Base-by-base conservation (phyloP, 768 basidiomycete genomes). In the Krasilnikovozyma curviuscula region DNA sequence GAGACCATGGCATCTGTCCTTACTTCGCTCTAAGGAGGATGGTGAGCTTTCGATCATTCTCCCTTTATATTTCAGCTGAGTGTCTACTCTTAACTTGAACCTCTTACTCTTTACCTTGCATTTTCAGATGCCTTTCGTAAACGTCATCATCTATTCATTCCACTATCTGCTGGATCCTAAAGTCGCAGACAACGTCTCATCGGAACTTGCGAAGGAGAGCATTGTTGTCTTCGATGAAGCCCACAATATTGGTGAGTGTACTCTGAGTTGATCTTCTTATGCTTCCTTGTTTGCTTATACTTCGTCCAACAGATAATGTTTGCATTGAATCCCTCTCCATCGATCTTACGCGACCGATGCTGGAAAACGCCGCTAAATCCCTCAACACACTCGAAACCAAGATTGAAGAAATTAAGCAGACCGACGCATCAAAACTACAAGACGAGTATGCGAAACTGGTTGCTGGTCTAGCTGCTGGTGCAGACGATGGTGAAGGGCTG, bases 201-300 rank as follows among this genome's bases (percentile, higher is more conserved):
- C 85, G 60, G 93, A 98, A 63, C 71, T 98, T 67, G 83, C 82
- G 7, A 97, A 95, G 59, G 93, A 98, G 62, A 81, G 86, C 27
- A 98, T 98, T 45, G 88, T 98, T 32, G 93, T 98, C 1, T 98
- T 98, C 59, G 93, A 98, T 59, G 93, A 98, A 62, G 93, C 93
- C 14, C 93, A 98, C 65, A 98, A 98, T 62, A 98, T 98, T 44
- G 89, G 89, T 88, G 56, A 48, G 71, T 55, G 24, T 18, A n/a
- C n/a, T 37, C 24, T 34, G 3, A 28, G 7, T 40, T 44, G 19
- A 30, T 21, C 35, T 21, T 18, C 32, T 43, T 29, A 19, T 24
- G 21, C 37, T 16, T 13, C 5, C 37, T 24, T 16, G 42, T 41
- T n/a, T 45, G 13, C 23, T 23, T 4, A 14, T 25, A 10, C 27